These are phyloP conservation scores for Rosa chinensis DNA, from an alignment of 306 rosid genomes.

Conservation along the genomic window DNA sequence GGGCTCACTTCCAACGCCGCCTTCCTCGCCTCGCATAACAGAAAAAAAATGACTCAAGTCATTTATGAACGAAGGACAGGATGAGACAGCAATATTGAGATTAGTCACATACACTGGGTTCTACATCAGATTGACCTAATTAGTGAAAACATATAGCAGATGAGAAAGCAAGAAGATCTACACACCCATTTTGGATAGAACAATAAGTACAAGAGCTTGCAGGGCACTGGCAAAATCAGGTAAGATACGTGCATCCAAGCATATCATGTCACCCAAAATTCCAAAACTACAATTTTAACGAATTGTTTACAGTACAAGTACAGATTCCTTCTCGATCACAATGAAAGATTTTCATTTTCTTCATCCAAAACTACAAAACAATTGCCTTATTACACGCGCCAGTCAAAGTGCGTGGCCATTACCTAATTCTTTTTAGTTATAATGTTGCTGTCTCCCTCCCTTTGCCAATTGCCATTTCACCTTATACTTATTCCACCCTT, in stretches of 20 bases:
- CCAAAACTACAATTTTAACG: neutral
- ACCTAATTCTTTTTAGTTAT: constrained; percentile 9
- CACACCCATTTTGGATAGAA: constrained; percentile 2
- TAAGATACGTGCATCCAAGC: neutral
- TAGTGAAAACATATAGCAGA: neutral
- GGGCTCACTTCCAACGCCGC: too few species aligned
- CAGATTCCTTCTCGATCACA: neutral
- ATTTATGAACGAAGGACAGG: too few species aligned
- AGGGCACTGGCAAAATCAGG: neutral
- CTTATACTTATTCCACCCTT: neutral
- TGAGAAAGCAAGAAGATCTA: neutral
- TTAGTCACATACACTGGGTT: too few species aligned
- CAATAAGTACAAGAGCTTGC: neutral
- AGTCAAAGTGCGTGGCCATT: neutral
- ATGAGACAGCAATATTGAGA: too few species aligned
- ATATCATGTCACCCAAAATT: neutral
- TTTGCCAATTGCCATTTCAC: constrained; percentile 10
- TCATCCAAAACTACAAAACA: neutral
- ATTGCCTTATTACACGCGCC: constrained; percentile 30
- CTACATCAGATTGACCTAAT: neutral
- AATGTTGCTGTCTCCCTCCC: constrained; percentile 32
- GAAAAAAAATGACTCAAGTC: too few species aligned
- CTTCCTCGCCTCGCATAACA: too few species aligned
- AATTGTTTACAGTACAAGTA: neutral
- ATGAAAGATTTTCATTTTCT: neutral